phyloP scores from a whole-genome alignment of 495 filamentous ascomycete genomes.

The Aspergillus cristatus region DNA sequence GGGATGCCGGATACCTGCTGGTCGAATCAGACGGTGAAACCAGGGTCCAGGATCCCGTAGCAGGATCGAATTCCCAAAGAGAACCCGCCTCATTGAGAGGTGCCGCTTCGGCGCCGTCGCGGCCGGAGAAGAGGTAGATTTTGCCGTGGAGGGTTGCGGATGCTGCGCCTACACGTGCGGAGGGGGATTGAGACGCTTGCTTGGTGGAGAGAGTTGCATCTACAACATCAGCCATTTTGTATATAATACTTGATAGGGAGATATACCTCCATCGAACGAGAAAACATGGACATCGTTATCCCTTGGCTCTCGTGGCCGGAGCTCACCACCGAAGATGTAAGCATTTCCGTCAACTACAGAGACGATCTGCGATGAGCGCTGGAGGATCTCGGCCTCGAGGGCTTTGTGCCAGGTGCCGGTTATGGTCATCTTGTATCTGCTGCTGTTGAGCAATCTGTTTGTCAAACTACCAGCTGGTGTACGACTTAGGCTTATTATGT shows the following conservation, averaged over 20 bases:
- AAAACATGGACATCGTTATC: slow-evolving; percentile 66
- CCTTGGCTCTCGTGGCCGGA: slow-evolving; percentile 37
- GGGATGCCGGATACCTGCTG: slow-evolving; percentile 24
- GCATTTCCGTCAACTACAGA: slow-evolving; percentile 56
- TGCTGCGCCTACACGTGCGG: slow-evolving; percentile 42
- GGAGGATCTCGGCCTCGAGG: slow-evolving; percentile 32
- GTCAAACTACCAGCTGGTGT: no score
- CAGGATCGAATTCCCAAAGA: slow-evolving; percentile 38
- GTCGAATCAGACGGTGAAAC: slow-evolving; percentile 1
- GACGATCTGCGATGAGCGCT: slow-evolving; percentile 60
- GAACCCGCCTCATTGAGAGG: slow-evolving; percentile 44
- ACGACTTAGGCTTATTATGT: no score
- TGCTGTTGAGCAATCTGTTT: no score
- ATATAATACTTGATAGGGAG: no score
- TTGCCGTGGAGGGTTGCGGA: slow-evolving; percentile 29
- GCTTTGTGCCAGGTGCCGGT: slow-evolving; percentile 15
- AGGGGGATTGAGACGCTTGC: slow-evolving; percentile 14
- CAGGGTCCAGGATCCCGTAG: neutral
- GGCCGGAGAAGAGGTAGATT: slow-evolving; percentile 49
- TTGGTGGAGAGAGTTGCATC: slow-evolving; percentile 3
- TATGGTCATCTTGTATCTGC: no score
- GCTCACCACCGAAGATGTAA: slow-evolving; percentile 41
- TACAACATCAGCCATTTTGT: neutral
- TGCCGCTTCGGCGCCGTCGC: slow-evolving; percentile 44
- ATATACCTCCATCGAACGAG: slow-evolving; percentile 26